A percentile compares a stretch with the other conserved stretches of the same genome.
These are phyloP conservation scores for Colletotrichum coccodes DNA, from an alignment of 2,329 filamentous ascomycete genomes.

Conservation along the genomic window DNA sequence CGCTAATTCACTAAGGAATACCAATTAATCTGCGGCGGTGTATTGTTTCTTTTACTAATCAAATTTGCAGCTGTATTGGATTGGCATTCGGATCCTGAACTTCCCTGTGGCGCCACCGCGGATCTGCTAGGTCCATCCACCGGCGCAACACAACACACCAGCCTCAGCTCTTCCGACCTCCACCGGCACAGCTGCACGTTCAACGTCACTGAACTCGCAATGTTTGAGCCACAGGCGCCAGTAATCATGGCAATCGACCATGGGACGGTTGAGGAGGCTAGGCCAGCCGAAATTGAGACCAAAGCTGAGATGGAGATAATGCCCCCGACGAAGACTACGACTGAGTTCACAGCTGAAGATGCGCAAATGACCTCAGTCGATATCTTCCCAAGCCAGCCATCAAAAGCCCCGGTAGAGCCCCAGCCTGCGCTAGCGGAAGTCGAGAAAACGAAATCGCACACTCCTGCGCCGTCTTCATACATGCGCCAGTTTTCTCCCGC, in stretches of 20 bases:
- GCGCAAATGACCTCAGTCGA: background rate
- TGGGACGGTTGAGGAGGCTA: background rate
- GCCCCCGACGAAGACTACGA: background rate
- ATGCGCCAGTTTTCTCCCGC: conserved; percentile 42
- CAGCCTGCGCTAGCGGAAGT: background rate
- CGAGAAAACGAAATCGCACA: background rate
- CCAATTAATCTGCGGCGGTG: background rate
- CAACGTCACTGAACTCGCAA: background rate
- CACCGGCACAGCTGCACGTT: background rate
- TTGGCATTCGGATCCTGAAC: background rate
- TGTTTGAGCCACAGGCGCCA: background rate
- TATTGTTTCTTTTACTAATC: background rate
- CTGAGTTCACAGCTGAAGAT: background rate
- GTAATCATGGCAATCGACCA: background rate
- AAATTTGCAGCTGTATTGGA: background rate
- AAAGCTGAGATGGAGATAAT: background rate
- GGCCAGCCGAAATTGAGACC: background rate
- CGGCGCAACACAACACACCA: background rate
- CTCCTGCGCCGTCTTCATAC: conserved; percentile 35
- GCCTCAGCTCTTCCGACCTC: background rate
- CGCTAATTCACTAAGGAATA: background rate
- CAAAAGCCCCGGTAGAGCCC: background rate
- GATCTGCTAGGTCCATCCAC: background rate
- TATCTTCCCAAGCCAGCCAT: background rate
- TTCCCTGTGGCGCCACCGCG: background rate